Percentiles rank a stretch among this genome's conserved stretches.
Evolutionary conservation across 2,329 filamentous ascomycete genomes (phyloP).

Genomic region (Alternaria burnsii): DNA sequence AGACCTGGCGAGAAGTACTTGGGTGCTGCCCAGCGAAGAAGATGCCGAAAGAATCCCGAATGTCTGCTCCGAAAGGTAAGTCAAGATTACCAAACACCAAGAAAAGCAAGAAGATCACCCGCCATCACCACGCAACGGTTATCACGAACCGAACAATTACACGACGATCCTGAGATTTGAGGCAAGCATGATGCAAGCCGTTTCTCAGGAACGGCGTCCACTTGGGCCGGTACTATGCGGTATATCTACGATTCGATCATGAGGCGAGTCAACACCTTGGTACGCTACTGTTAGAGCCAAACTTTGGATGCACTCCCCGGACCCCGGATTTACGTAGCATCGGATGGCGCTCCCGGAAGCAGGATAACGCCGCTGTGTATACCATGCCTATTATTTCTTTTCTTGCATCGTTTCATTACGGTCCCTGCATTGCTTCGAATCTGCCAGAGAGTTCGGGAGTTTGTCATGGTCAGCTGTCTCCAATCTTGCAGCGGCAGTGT

Average conservation of each 20-base stretch:
- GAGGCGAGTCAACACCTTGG: background rate
- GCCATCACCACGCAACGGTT: background rate
- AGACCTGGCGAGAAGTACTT: background rate
- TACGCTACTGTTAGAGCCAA: slow-evolving; percentile 9
- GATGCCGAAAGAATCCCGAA: background rate
- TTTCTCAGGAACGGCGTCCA: background rate
- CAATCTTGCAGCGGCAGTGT: slow-evolving; percentile 4
- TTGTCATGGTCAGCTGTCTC: slow-evolving; percentile 12
- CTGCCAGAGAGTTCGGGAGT: background rate
- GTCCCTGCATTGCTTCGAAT: slow-evolving; percentile 2
- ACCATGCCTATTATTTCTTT: background rate
- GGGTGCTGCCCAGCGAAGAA: background rate
- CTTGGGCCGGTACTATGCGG: slow-evolving; percentile 4
- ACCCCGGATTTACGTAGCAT: slow-evolving; percentile 2
- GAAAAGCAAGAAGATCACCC: slow-evolving; percentile 5
- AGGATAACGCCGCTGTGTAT: background rate
- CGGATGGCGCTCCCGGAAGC: slow-evolving; percentile 1
- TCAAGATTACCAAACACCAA: background rate
- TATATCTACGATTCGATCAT: slow-evolving; percentile 1
- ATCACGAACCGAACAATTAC: background rate
- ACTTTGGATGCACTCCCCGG: slow-evolving; percentile 7
- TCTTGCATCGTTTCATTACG: slow-evolving; percentile 13
- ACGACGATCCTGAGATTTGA: background rate
- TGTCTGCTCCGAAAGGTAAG: background rate
- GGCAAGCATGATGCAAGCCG: slow-evolving; percentile 5